Base-by-base conservation (phyloP, 768 basidiomycete species). In the Leucocoprinus sp. region DNA sequence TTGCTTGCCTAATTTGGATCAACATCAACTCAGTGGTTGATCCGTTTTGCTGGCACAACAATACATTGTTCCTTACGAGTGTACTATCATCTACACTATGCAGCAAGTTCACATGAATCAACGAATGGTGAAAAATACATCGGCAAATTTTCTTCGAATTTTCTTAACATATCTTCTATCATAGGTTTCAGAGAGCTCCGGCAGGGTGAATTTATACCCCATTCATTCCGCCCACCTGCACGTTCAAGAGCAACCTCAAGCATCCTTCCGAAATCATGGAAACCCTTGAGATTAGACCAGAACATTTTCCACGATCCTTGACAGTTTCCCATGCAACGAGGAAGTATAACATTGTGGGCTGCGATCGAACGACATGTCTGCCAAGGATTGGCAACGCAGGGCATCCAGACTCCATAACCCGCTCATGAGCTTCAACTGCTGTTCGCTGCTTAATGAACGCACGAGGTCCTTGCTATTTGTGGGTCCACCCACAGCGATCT, bases 1-100 rank as follows among this genome's bases (percentile, higher is more conserved):
- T n/a, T 48, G 46, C 33, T 19, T 41, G 33, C 37, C 39, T 8
- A 21, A 26, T 47, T 47, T 26, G 17, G 21, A 7, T 21, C 26
- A n/a, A n/a, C n/a, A n/a, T n/a, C n/a, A n/a, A n/a, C n/a, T n/a
- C n/a, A n/a, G n/a, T n/a, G n/a, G n/a, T 37, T 48, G 46, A 48
- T 48, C 46, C 46, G 46, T 33, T n/a, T 33, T 5, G 19, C 3
- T 15, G 6, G n/a, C n/a, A n/a, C n/a, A n/a, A n/a, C n/a, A n/a
- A n/a, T n/a, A n/a, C n/a, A n/a, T n/a, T n/a, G n/a, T n/a, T n/a
- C n/a, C n/a, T n/a, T n/a, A n/a, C n/a, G n/a, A n/a, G n/a, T n/a
- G n/a, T n/a, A n/a, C n/a, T n/a, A n/a, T n/a, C n/a, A n/a, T n/a
- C n/a, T n/a, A n/a, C n/a, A n/a, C n/a, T n/a, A 23, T 12, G 14